These are phyloP conservation scores for Tagetes erecta DNA, from an alignment of 129 eudicot species.

Conservation along the genomic window DNA sequence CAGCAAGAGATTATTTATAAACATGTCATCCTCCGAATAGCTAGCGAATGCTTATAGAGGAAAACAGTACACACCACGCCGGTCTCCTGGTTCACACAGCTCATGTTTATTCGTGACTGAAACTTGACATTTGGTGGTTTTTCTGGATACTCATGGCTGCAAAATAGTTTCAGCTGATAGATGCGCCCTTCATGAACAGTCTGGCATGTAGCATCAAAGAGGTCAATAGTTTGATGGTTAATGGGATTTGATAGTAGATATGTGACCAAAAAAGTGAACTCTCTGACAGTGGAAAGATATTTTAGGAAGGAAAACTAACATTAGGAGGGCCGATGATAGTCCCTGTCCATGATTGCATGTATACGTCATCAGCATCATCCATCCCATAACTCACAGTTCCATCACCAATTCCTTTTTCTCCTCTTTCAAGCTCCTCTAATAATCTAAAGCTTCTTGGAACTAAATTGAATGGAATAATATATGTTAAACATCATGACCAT, in stretches of 20 bases:
- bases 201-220: conserved; percentile 36
- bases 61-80: conserved; percentile 56
- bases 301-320: conserved; percentile 45
- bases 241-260: background rate
- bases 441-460: conserved; percentile 88
- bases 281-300: background rate
- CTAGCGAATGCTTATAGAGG: background rate
- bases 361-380: conserved; percentile 89
- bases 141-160: conserved; percentile 56
- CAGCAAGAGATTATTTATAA: conserved; percentile 19
- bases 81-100: conserved; percentile 55
- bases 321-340: conserved; percentile 83
- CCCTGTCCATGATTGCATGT: conserved; percentile 93
- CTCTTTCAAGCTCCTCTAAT: conserved; percentile 90
- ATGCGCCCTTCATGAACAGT: conserved; percentile 79
- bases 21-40: background rate
- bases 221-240: background rate
- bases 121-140: conserved; percentile 52
- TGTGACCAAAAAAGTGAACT: background rate
- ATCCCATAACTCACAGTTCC: conserved; percentile 93
- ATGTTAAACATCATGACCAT: conserved; percentile 16
- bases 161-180: conserved; percentile 59
- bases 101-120: conserved; percentile 56
- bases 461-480: conserved; percentile 38
- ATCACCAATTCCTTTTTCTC: conserved; percentile 92